Base-by-base conservation (phyloP, 495 filamentous ascomycete genomes). In the Penicillium daleae region DNA sequence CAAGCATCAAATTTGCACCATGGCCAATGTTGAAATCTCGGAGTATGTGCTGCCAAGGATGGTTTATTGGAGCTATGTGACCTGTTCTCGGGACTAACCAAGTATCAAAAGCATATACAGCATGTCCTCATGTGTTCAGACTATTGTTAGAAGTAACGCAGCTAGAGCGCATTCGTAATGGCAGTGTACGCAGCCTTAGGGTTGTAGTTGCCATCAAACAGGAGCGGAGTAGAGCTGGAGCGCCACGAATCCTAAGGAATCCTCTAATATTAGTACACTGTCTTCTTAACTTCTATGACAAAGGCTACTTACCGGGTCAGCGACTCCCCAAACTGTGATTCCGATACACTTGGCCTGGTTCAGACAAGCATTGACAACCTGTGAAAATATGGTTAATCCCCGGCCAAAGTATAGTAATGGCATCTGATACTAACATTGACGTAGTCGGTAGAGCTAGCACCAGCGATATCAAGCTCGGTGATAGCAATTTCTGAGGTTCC, bases 241-340 rank as follows among this genome's bases (percentile, higher is more conserved):
- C 49, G 49, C 49, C 49, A 52, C 49, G 49, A 52, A 13, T 52
- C 49, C 49, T 52, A 6, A 39, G 35, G 17, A 1, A 32, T 10
- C 42, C 22, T 46, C 7, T 15, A 22, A 9, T 44, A 9, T 46
- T 46, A 46, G 42, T 13, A 46, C 24, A 24, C 42, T 5, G 24
- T 24, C 35, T 17, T 39, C 17, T 39, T 4, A 12, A 39, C 13
- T 17, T 39, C 17, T 5, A 46, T 24, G 12, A 4, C 10, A 46
- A 19, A 46, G 42, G 40, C 2, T 29, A 29, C 10, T 52, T 17
- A 52, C 49, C 8, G 24, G 15, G 65, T 92, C 90, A 59, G 85
- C 78, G 7, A 93, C 86, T 69, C 89, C 89, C 90, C 90, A 93
- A 35, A 89, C 87, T 19, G 89, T 91, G 65, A 92, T 86, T 59